phyloP scores from a whole-genome alignment of 202 grass and related monocot species.

The Zoysia matrella region DNA sequence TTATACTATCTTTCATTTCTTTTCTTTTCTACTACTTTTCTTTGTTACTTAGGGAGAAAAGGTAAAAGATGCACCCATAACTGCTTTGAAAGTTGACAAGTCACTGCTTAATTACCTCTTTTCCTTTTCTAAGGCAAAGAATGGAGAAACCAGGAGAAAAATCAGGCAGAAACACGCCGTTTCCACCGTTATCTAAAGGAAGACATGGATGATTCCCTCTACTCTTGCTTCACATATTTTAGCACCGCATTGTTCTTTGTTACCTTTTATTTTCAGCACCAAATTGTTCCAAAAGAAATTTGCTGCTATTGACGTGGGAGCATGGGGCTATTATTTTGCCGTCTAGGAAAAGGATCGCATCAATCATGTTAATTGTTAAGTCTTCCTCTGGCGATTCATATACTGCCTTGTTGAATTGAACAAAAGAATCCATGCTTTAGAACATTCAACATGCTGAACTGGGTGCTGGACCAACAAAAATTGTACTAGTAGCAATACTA shows the following conservation, averaged over 20 bases:
- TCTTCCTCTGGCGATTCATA: not conserved
- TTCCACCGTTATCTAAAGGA: not conserved
- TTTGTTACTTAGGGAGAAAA: not conserved
- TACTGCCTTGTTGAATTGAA: constrained; percentile 45
- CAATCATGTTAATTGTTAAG: constrained; percentile 15
- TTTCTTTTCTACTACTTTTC: not conserved
- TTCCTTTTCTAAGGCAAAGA: not conserved
- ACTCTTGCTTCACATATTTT: not conserved
- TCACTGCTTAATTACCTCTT: not conserved
- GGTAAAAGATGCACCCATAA: not conserved
- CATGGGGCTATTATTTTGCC: not conserved
- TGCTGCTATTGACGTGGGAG: not conserved
- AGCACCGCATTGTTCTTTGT: not conserved
- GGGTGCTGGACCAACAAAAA: not conserved
- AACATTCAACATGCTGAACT: not conserved
- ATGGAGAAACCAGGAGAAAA: not conserved
- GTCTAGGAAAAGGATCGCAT: constrained; percentile 36
- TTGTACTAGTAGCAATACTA: not conserved
- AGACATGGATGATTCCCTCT: not conserved
- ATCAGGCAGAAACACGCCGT: no score
- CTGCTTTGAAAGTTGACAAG: constrained; percentile 21
- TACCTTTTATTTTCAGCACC: not conserved
- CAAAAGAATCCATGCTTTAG: not conserved
- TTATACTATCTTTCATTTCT: not conserved
- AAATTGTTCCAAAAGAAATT: no score